A percentile compares a stretch with the other conserved stretches of the same genome.
These are phyloP conservation scores for Collybia mongolica DNA, from an alignment of 768 basidiomycete species.

Conservation along the genomic window DNA sequence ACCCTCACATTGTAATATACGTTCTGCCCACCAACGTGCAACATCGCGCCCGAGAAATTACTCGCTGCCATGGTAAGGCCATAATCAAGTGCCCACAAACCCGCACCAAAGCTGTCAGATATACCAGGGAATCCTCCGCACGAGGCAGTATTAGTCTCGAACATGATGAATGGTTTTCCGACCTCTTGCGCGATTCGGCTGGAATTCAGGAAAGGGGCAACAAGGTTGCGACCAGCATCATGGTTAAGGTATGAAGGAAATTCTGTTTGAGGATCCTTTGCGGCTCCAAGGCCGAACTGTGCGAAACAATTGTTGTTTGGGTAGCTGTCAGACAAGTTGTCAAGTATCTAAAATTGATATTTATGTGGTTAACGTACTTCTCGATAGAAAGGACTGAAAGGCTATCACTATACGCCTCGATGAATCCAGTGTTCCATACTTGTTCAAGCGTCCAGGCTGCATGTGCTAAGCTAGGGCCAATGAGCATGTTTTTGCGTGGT, in stretches of 20 bases:
- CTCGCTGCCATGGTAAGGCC: conserved; percentile 53
- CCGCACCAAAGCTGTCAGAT: conserved; percentile 60
- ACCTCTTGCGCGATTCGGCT: conserved; percentile 40
- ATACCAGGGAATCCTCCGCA: conserved; percentile 70
- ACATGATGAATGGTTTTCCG: conserved; percentile 55
- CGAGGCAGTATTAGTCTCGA: conserved; percentile 70
- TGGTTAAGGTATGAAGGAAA: conserved; percentile 69
- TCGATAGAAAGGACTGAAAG: conserved; percentile 54
- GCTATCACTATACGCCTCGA: conserved; percentile 35
- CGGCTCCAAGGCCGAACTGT: conserved; percentile 40
- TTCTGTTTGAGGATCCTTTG: conserved; percentile 40
- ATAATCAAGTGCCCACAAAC: conserved; percentile 66
- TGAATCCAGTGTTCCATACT: conserved; percentile 56
- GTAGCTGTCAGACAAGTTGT: conserved; percentile 43
- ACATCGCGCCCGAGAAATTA: conserved; percentile 49
- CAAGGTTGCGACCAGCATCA: conserved; percentile 45
- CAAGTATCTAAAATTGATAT: too few relatives aligned
- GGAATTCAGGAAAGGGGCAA: conserved; percentile 51
- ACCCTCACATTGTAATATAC: conserved; percentile 62
- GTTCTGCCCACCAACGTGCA: conserved; percentile 63
- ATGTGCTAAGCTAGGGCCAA: conserved; percentile 55
- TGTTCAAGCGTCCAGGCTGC: conserved; percentile 52
- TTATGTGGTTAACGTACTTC: conserved; percentile 39
- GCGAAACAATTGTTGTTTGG: conserved; percentile 62
- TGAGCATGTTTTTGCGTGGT: conserved; percentile 42